phyloP scores from a whole-genome alignment of 306 rosid genomes.

The Glycine latifolia region DNA sequence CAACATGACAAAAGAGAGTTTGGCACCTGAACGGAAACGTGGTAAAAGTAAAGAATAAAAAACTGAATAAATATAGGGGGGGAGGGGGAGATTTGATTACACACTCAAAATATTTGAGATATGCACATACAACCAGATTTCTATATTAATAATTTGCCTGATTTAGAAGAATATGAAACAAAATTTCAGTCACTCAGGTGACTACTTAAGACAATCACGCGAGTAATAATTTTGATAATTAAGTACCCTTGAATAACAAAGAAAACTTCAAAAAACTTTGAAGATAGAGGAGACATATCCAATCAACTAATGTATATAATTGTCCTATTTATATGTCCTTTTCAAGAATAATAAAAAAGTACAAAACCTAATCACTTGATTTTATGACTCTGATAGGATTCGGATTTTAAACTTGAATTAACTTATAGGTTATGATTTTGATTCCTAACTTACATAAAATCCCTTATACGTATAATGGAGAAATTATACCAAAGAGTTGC shows the following conservation, averaged over 20 bases:
- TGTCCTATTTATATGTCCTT: neutral
- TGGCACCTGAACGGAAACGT: neutral
- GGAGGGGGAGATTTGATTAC: neutral
- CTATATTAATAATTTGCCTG: neutral
- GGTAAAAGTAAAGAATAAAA: neutral
- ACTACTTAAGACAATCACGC: neutral
- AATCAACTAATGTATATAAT: neutral
- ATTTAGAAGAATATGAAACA: neutral
- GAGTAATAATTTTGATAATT: neutral
- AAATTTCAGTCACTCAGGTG: neutral
- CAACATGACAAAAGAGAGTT: neutral
- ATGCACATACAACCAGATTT: neutral
- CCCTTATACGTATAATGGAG: neutral
- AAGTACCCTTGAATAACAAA: slow-evolving; percentile 18
- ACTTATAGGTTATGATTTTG: too few species aligned
- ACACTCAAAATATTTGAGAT: neutral
- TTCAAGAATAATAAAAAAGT: too few species aligned
- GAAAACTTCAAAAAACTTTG: neutral
- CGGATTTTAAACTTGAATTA: neutral
- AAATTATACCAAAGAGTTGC: too few species aligned
- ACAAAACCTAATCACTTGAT: too few species aligned
- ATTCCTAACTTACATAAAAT: neutral
- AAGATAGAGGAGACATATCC: neutral
- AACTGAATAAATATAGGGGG: neutral
- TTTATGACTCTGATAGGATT: neutral